A percentile compares a stretch with the other conserved stretches of the same genome.
These are phyloP conservation scores for Tricholoma flavovirens DNA, from an alignment of 768 basidiomycete genomes.

Conservation along the genomic window DNA sequence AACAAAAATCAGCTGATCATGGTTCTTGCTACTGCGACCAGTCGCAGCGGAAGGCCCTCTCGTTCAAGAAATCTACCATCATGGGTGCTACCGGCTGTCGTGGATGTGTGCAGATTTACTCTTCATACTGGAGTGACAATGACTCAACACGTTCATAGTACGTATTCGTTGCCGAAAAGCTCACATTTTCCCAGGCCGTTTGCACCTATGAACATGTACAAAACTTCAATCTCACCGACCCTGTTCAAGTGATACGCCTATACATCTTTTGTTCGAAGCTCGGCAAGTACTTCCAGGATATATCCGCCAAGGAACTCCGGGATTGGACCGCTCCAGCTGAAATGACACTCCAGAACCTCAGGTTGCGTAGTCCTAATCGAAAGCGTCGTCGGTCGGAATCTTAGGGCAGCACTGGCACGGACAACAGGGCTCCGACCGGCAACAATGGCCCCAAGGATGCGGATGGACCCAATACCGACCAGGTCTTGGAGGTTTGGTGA, in stretches of 20 bases:
- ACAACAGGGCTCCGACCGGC: no score
- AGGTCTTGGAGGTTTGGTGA: neutral
- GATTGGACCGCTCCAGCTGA: neutral
- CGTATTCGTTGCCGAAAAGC: neutral
- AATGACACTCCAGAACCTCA: neutral
- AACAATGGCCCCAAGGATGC: neutral
- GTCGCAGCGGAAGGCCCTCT: constrained; percentile 9
- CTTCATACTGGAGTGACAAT: neutral
- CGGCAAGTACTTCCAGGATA: constrained; percentile 1
- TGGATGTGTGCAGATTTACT: neutral
- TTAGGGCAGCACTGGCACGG: neutral
- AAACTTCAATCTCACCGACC: no score
- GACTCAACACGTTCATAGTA: neutral
- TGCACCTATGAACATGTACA: no score
- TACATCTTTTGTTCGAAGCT: constrained; percentile 6
- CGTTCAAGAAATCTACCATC: constrained; percentile 7
- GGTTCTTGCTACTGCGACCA: constrained; percentile 6
- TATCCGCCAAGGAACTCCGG: neutral
- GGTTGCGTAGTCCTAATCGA: neutral
- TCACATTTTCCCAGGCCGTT: no score
- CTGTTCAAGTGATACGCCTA: constrained; percentile 7
- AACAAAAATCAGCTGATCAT: constrained; percentile 9
- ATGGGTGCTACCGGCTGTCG: constrained; percentile 3
- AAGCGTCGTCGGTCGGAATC: neutral
- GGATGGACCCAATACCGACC: neutral